Conservation (phyloP, 257 asterid species). For the Scutellaria barbata region DNA sequence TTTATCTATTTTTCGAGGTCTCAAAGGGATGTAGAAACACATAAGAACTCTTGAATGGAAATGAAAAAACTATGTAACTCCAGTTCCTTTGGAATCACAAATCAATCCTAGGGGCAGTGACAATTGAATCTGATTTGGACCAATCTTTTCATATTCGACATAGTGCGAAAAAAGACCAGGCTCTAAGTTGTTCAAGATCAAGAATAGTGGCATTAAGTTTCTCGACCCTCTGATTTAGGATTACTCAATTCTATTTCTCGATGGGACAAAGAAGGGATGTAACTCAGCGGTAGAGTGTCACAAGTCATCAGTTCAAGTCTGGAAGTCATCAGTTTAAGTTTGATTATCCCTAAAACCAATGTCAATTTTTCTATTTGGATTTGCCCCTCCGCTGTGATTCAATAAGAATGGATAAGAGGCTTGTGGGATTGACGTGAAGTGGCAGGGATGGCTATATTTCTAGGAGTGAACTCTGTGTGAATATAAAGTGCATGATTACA, state of each 20-base stretch:
- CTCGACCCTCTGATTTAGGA: background rate
- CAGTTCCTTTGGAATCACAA: conserved; percentile 5
- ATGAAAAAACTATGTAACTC: conserved; percentile 11
- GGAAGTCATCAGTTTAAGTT: background rate
- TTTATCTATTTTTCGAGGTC: background rate
- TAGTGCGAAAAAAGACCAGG: background rate
- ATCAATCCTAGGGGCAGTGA: conserved; percentile 5
- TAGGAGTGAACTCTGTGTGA: no score
- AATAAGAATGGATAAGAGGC: background rate
- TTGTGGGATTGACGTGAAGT: background rate
- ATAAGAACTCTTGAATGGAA: conserved; percentile 21
- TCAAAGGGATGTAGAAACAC: background rate
- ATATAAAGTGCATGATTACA: background rate
- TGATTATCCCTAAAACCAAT: background rate
- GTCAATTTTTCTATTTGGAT: background rate
- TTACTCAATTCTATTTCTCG: no score
- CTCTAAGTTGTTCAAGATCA: background rate
- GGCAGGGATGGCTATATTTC: background rate
- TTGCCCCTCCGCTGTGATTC: no score
- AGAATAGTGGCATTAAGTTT: background rate
- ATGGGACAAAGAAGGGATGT: no score
- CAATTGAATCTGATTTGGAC: no score
- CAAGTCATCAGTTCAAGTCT: no score
- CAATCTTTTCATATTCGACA: background rate
- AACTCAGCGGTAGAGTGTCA: background rate